Base-by-base conservation (phyloP, 2,329 filamentous ascomycete genomes). In the Claviceps capensis region DNA sequence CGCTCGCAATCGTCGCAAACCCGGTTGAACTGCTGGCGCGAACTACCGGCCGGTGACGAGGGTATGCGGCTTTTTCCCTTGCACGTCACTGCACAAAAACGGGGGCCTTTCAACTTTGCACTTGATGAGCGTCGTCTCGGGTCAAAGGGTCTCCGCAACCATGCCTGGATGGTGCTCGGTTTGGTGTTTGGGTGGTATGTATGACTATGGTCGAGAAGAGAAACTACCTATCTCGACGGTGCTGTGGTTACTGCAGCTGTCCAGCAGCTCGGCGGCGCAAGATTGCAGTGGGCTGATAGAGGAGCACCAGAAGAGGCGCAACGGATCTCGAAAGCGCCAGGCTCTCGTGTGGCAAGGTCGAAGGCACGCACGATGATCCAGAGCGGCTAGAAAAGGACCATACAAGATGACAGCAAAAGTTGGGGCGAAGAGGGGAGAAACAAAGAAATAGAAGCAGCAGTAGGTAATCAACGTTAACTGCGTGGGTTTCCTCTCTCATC, bases 91-190 rank as follows among this genome's bases (percentile, higher is more conserved):
- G 22, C 41, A 30, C 23, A 16, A 30, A 36, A 19, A 36, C 9
- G 19, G 48, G 22, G 6, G 13, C 14, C 17, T 19, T 16, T 14
- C 11, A 7, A 44, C 22, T 6, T 44, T 44, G 19, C 19, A 23
- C 26, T 47, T 14, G 43, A 48, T 47, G 16, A 47, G 38, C 37
- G 36, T 47, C 37, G 52, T 50, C 36, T 48, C 48, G 16, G 52
- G 48, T 50, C 36, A 53, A 43, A n/a, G 52, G 43, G 46, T 30
- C 49, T 49, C 46, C 34, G 43, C 47, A 30, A 52, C 47, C 47
- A 50, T 45, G 8, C 23, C 47, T 34, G 40, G 36, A 13, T 48
- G 47, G 19, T 38, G 11, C 23, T 16, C n/a, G 26, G 44, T 22
- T 34, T 34, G 30, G 30, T 34, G 30, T 34, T 34, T 34, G 8